These are phyloP conservation scores for Ogataea polymorpha DNA, from an alignment of 805 yeast genomes.

Conservation along the genomic window DNA sequence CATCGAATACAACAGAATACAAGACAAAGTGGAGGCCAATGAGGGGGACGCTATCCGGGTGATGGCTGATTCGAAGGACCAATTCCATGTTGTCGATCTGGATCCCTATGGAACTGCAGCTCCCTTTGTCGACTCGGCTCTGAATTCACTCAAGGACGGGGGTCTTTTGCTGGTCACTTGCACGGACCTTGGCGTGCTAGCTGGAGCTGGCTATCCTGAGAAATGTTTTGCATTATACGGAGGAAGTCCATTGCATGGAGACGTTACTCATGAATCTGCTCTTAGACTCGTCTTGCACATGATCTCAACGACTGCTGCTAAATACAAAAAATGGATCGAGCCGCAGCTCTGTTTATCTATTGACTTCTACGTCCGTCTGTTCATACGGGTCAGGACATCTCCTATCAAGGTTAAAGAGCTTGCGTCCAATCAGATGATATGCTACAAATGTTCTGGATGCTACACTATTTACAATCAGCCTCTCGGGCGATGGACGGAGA, in stretches of 20 bases:
- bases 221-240: conserved; percentile 95
- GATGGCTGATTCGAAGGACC: conserved; percentile 55
- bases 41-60: conserved; percentile 88
- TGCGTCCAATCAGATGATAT: conserved; percentile 71
- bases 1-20: conserved; percentile 61
- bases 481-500: conserved; percentile 58
- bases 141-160: conserved; percentile 77
- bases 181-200: conserved; percentile 92
- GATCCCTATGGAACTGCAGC: conserved; percentile 99
- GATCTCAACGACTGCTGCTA: conserved; percentile 82
- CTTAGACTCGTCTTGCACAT: conserved; percentile 75
- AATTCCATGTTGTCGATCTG: conserved; percentile 83
- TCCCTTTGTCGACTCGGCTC: conserved; percentile 90
- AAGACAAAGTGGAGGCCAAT: conserved; percentile 57
- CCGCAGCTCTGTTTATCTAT: conserved; percentile 84
- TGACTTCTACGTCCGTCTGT: conserved; percentile 88
- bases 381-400: conserved; percentile 71
- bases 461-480: conserved; percentile 68
- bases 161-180: conserved; percentile 90
- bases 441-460: conserved; percentile 87
- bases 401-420: conserved; percentile 81
- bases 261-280: conserved; percentile 91
- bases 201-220: conserved; percentile 95
- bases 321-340: conserved; percentile 80
- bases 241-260: conserved; percentile 82